phyloP scores from a whole-genome alignment of 2,329 filamentous ascomycete genomes.

The Talaromyces sp. region DNA sequence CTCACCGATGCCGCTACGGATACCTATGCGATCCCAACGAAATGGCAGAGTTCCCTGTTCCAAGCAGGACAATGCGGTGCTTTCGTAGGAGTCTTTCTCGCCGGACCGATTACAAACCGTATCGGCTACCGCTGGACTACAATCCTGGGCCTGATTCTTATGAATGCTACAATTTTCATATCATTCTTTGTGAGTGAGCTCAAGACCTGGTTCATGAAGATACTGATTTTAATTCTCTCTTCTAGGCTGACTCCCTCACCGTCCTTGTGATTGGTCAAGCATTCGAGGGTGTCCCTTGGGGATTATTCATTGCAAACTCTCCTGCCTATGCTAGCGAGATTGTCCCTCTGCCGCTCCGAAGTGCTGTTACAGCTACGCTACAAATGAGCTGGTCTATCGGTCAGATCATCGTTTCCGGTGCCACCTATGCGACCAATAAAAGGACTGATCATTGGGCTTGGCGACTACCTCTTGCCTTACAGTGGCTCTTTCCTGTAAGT shows the following conservation, averaged over 20 bases:
- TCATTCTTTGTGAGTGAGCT: slow-evolving; percentile 52
- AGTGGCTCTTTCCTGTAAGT: slow-evolving; percentile 51
- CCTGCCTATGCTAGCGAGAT: slow-evolving; percentile 55
- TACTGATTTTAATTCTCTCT: too few relatives aligned
- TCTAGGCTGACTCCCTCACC: slow-evolving; percentile 39
- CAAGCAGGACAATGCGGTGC: slow-evolving; percentile 57
- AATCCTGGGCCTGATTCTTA: slow-evolving; percentile 52
- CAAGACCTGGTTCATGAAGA: too few relatives aligned
- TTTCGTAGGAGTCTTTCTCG: slow-evolving; percentile 57
- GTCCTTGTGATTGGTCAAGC: slow-evolving; percentile 37
- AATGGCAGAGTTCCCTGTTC: slow-evolving; percentile 56
- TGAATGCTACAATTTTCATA: slow-evolving; percentile 60
- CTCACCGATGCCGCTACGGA: slow-evolving; percentile 1
- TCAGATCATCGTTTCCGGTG: slow-evolving; percentile 51
- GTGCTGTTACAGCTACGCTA: slow-evolving; percentile 54
- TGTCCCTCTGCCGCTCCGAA: slow-evolving; percentile 43
- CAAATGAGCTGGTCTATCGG: slow-evolving; percentile 59
- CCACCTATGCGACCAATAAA: slow-evolving; percentile 43
- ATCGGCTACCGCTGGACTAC: slow-evolving; percentile 61
- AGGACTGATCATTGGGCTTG: slow-evolving; percentile 48
- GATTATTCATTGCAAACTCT: slow-evolving; percentile 51
- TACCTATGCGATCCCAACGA: slow-evolving; percentile 36
- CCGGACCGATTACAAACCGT: slow-evolving; percentile 58
- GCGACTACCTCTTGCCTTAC: slow-evolving; percentile 50
- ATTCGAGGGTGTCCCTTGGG: slow-evolving; percentile 46